Percentiles rank a stretch among this genome's conserved stretches.
phyloP scores from a whole-genome alignment of 768 basidiomycete species.

The Suillus decipiens region DNA sequence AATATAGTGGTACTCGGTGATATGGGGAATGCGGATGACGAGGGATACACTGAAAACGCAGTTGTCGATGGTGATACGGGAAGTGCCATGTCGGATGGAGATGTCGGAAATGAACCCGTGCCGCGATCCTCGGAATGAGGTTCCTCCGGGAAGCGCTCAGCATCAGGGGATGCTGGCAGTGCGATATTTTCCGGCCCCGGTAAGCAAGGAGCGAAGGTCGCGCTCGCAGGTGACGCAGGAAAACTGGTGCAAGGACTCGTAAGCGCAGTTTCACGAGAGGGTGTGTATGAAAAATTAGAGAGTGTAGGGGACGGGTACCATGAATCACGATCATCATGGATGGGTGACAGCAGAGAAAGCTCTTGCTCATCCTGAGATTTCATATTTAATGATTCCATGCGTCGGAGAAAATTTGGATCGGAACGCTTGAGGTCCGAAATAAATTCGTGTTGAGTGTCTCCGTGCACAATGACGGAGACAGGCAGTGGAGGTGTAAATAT shows the following conservation, averaged over 20 bases:
- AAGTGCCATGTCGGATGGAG: slow-evolving; percentile 11
- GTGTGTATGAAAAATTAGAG: slow-evolving; percentile 28
- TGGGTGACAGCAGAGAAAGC: slow-evolving; percentile 15
- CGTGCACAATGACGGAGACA: slow-evolving; percentile 33
- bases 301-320: slow-evolving; percentile 29
- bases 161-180: slow-evolving; percentile 27
- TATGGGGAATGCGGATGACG: slow-evolving; percentile 1
- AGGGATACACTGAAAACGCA: slow-evolving; percentile 12
- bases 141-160: slow-evolving; percentile 15
- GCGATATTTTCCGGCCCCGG: slow-evolving; percentile 31
- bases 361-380: slow-evolving; percentile 19
- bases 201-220: slow-evolving; percentile 21
- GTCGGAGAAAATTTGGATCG: slow-evolving; percentile 9
- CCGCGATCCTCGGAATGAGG: not conserved
- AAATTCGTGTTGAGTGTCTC: slow-evolving; percentile 29
- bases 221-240: slow-evolving; percentile 23
- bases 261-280: slow-evolving; percentile 28
- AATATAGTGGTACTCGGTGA: slow-evolving; percentile 10
- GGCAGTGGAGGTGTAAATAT: slow-evolving; percentile 25
- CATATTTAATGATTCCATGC: slow-evolving; percentile 3
- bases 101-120: slow-evolving; percentile 1
- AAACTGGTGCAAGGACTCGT: slow-evolving; percentile 27
- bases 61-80: slow-evolving; percentile 3
- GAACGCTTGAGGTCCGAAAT: slow-evolving; percentile 18
- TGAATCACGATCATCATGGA: slow-evolving; percentile 26